These are phyloP conservation scores for Aspergillus eucalypticola DNA, from an alignment of 2,329 filamentous ascomycete genomes.

Conservation along the genomic window DNA sequence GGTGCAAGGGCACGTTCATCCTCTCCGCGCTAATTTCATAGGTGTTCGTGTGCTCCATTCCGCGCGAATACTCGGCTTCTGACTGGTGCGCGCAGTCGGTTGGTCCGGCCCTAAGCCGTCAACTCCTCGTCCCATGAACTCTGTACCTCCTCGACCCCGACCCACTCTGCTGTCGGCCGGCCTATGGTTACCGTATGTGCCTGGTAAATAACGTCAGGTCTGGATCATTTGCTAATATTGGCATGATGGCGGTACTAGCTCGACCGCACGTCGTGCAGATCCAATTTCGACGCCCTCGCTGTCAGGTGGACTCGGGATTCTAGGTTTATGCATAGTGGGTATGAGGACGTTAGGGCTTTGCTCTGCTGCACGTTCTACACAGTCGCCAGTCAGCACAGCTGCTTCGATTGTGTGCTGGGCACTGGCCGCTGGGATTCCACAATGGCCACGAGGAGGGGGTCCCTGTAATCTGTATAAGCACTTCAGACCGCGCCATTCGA, in stretches of 20 bases:
- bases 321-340: slow-evolving; percentile 12
- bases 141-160: neutral
- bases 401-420: neutral
- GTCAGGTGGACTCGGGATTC: slow-evolving; percentile 13
- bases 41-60: slow-evolving; percentile 8
- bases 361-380: slow-evolving; percentile 12
- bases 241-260: neutral
- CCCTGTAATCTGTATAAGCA: neutral
- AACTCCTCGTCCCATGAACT: slow-evolving; percentile 2
- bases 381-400: neutral
- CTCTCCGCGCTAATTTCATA: slow-evolving; percentile 6
- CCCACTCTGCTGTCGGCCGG: slow-evolving; percentile 4
- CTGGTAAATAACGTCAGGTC: slow-evolving; percentile 2
- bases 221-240: slow-evolving; percentile 2
- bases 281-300: slow-evolving; percentile 14
- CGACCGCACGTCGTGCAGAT: slow-evolving; percentile 11
- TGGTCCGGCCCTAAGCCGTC: neutral
- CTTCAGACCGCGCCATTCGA: neutral
- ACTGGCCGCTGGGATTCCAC: neutral
- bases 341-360: slow-evolving; percentile 9
- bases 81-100: slow-evolving; percentile 3
- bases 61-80: slow-evolving; percentile 3
- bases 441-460: neutral
- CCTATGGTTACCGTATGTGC: neutral
- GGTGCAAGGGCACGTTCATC: slow-evolving; percentile 10